These are phyloP conservation scores for Exophiala viscosa DNA, from an alignment of 2,329 filamentous ascomycete genomes.

Conservation along the genomic window DNA sequence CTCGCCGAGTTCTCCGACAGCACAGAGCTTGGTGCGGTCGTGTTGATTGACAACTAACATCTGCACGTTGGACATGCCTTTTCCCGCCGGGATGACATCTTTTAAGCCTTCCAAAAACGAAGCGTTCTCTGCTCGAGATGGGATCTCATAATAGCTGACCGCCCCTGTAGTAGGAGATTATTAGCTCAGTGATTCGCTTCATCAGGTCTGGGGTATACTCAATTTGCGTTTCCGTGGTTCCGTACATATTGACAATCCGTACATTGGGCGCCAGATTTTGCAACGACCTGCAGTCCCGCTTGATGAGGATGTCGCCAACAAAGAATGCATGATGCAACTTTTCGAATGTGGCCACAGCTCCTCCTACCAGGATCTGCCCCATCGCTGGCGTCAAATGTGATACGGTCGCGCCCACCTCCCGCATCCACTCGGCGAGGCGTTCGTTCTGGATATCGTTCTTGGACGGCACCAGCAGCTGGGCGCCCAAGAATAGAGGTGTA, in stretches of 20 bases:
- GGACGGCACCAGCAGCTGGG: conserved; percentile 71
- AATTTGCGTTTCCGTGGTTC: conserved; percentile 79
- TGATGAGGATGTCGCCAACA: conserved; percentile 86
- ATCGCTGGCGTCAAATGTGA: conserved; percentile 93
- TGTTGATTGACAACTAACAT: conserved; percentile 74
- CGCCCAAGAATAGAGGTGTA: conserved; percentile 83
- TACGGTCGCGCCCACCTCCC: conserved; percentile 67
- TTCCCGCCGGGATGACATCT: conserved; percentile 77
- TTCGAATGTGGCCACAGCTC: conserved; percentile 72
- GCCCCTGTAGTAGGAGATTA: conserved; percentile 38
- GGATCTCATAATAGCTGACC: conserved; percentile 79
- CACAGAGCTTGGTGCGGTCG: conserved; percentile 66
- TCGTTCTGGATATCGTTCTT: conserved; percentile 84
- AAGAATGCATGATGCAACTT: conserved; percentile 78
- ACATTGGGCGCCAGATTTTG: conserved; percentile 71
- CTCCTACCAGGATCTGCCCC: conserved; percentile 90
- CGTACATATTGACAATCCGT: conserved; percentile 80
- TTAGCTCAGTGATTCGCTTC: no score
- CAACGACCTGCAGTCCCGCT: conserved; percentile 72
- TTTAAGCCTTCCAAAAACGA: conserved; percentile 61
- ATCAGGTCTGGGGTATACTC: no score
- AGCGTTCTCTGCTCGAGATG: conserved; percentile 61
- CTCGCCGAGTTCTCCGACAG: conserved; percentile 77
- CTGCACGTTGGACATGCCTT: conserved; percentile 85
- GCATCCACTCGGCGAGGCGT: conserved; percentile 83